Evolutionary conservation across 257 asterid genomes (phyloP).

Genomic region (Solanum bulbocastanum): DNA sequence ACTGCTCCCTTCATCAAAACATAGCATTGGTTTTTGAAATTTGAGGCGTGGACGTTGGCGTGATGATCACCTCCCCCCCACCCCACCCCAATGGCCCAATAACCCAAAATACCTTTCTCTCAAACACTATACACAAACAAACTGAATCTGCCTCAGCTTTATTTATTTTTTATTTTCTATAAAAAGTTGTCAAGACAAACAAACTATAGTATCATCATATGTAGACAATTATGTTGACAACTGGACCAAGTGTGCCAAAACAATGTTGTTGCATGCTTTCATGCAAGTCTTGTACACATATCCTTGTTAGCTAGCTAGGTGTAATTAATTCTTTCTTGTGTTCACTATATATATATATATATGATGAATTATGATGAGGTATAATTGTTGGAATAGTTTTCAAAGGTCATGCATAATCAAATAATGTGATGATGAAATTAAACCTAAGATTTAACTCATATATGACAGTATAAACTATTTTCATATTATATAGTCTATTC

Average conservation of each 20-base stretch:
- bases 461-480: neutral
- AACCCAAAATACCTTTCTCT: neutral
- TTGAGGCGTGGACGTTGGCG: conserved; percentile 55
- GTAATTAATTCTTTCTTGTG: neutral
- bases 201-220: neutral
- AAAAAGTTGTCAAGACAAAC: neutral
- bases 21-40: conserved; percentile 34
- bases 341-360: neutral
- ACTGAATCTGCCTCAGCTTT: conserved; percentile 3
- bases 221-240: neutral
- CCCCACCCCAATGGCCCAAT: neutral
- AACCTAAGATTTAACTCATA: neutral
- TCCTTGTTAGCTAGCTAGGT: neutral
- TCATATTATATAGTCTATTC: neutral
- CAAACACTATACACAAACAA: neutral
- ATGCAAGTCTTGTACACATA: neutral
- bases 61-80: conserved; percentile 23
- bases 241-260: neutral
- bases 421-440: neutral
- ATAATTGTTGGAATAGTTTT: neutral
- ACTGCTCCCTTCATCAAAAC: neutral
- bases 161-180: neutral
- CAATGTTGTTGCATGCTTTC: neutral
- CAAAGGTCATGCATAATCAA: neutral
- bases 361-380: neutral